Percentiles rank a stretch among this genome's conserved stretches.
These are phyloP conservation scores for Glycine latifolia DNA, from an alignment of 306 rosid species.

Conservation along the genomic window DNA sequence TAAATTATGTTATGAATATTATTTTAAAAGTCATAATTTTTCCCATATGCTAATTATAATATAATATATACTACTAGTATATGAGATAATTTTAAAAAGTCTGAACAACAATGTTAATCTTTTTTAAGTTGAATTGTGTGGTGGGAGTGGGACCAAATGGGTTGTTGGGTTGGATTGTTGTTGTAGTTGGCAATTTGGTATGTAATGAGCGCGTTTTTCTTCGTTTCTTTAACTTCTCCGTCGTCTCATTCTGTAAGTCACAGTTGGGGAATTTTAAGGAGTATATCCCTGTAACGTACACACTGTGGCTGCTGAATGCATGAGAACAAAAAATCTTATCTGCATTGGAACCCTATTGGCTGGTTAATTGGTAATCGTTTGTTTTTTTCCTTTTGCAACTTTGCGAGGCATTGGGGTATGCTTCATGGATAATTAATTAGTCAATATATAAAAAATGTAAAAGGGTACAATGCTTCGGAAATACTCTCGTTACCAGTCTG, in stretches of 20 bases:
- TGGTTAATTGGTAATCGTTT: neutral
- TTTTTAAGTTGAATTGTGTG: neutral
- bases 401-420: neutral
- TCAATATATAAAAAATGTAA: neutral
- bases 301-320: neutral
- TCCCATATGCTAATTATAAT: too few species aligned
- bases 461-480: neutral
- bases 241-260: neutral
- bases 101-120: too few species aligned
- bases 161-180: neutral
- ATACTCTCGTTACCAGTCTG: neutral
- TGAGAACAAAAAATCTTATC: neutral
- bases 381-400: constrained; percentile 1
- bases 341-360: neutral
- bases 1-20: too few species aligned
- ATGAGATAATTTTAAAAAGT: too few species aligned
- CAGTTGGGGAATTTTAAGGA: constrained; percentile 4
- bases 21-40: too few species aligned
- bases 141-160: constrained; percentile 14
- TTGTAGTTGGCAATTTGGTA: neutral
- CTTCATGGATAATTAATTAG: constrained; percentile 4
- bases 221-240: constrained; percentile 33
- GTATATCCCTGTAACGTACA: neutral
- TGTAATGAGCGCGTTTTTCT: neutral
- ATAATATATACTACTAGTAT: too few species aligned